Percentiles rank a stretch among this genome's conserved stretches.
phyloP scores from a whole-genome alignment of 1,284 basidiomycete species.

The Leccinum huronense region DNA sequence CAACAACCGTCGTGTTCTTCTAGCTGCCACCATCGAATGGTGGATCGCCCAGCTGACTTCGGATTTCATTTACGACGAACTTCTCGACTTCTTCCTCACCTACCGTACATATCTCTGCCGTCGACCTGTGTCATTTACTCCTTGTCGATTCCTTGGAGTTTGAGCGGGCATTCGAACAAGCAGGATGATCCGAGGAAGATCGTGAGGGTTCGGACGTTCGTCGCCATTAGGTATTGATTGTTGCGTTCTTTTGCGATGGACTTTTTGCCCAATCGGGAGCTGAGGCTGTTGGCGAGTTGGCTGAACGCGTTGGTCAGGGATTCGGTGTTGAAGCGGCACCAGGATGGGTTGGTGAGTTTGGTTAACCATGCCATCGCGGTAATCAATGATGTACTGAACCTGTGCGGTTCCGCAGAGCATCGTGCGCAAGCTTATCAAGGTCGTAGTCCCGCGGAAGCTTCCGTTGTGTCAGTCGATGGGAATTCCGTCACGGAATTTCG shows the following conservation, averaged over 20 bases:
- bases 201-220: constrained; percentile 82
- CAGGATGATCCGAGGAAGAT: constrained; percentile 71
- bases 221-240: constrained; percentile 83
- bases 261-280: constrained; percentile 68
- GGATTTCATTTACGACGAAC: constrained; percentile 77
- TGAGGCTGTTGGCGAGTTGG: constrained; percentile 72
- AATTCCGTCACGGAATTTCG: constrained; percentile 58
- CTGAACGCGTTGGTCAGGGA: constrained; percentile 71
- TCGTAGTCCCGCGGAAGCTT: constrained; percentile 59
- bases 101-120: constrained; percentile 79
- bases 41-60: constrained; percentile 89
- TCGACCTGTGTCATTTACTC: constrained; percentile 76
- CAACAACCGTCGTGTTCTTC: constrained; percentile 51
- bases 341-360: constrained; percentile 65
- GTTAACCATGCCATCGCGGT: not conserved
- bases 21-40: constrained; percentile 85
- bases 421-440: constrained; percentile 76
- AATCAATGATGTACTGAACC: constrained; percentile 11
- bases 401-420: constrained; percentile 50
- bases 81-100: constrained; percentile 85
- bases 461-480: constrained; percentile 74
- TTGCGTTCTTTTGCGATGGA: constrained; percentile 81
- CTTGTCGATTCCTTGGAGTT: constrained; percentile 82
- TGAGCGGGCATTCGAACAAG: constrained; percentile 52
- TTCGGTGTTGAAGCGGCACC: constrained; percentile 60